A percentile compares a stretch with the other conserved stretches of the same genome.
These are phyloP conservation scores for Tulasnella sp. DNA, from an alignment of 768 basidiomycete species.

Conservation along the genomic window DNA sequence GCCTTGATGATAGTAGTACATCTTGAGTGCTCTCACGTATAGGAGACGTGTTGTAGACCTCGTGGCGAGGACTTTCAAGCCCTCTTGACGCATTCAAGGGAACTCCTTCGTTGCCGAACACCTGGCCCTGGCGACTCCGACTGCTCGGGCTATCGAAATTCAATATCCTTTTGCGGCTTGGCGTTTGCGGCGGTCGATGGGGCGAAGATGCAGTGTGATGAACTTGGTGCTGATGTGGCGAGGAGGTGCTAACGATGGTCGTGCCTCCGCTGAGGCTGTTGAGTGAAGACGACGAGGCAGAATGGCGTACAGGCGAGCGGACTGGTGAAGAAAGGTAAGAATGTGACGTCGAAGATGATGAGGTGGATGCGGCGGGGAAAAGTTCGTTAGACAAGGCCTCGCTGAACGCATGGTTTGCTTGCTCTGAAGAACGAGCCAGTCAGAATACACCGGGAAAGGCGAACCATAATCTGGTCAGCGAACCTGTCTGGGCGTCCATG, in stretches of 20 bases:
- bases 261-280: not conserved
- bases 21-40: constrained; percentile 78
- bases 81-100: constrained; percentile 32
- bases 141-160: constrained; percentile 22
- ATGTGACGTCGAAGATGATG: constrained; percentile 33
- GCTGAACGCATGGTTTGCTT: constrained; percentile 45
- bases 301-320: constrained; percentile 22
- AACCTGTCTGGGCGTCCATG: constrained; percentile 73
- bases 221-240: constrained; percentile 24
- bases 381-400: constrained; percentile 44
- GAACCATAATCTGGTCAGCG: constrained; percentile 26
- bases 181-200: constrained; percentile 24
- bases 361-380: constrained; percentile 37
- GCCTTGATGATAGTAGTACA: constrained; percentile 78
- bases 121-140: constrained; percentile 4
- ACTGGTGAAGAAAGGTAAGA: constrained; percentile 32
- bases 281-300: constrained; percentile 7
- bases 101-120: constrained; percentile 17
- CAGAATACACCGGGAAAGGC: not conserved
- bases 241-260: constrained; percentile 14
- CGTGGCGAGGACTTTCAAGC: constrained; percentile 81
- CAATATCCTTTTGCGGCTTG: constrained; percentile 3
- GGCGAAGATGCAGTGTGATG: constrained; percentile 25
- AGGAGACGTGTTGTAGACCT: constrained; percentile 86
- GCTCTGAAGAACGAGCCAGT: constrained; percentile 34